Conservation (phyloP, 1,139 yeast genomes). For the Saccharomyces hybrid region DNA sequence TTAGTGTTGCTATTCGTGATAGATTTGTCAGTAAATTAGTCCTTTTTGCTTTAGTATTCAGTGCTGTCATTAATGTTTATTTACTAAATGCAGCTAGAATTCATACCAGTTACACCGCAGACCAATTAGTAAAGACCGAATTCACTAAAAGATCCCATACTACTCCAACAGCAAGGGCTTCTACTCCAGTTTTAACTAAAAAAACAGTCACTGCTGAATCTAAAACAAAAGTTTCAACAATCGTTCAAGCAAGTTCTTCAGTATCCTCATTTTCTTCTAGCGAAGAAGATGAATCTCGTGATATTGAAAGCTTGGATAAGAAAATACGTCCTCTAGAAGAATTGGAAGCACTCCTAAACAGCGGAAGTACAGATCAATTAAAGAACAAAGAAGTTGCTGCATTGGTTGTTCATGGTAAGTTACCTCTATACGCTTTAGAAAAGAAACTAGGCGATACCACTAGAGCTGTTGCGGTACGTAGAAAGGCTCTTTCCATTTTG, state of each 20-base stretch:
- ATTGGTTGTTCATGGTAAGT: conserved; percentile 65
- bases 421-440: conserved; percentile 90
- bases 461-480: conserved; percentile 88
- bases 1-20: conserved; percentile 74
- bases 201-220: background rate
- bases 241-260: background rate
- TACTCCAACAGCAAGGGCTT: conserved; percentile 1
- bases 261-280: conserved; percentile 23
- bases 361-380: conserved; percentile 62
- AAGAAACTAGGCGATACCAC: conserved; percentile 80
- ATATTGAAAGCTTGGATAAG: conserved; percentile 47
- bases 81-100: conserved; percentile 68
- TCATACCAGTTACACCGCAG: conserved; percentile 36
- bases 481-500: conserved; percentile 77
- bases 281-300: conserved; percentile 29
- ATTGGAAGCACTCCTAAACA: conserved; percentile 53
- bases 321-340: conserved; percentile 53
- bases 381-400: conserved; percentile 65
- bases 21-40: conserved; percentile 72
- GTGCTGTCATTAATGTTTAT: conserved; percentile 76
- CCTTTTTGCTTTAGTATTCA: conserved; percentile 63
- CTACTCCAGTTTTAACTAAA: background rate
- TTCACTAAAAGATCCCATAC: background rate
- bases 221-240: background rate
- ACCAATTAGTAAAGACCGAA: conserved; percentile 14